Evolutionary conservation across 2,329 filamentous ascomycete species (phyloP).

Genomic region (Sporothrix humicola): DNA sequence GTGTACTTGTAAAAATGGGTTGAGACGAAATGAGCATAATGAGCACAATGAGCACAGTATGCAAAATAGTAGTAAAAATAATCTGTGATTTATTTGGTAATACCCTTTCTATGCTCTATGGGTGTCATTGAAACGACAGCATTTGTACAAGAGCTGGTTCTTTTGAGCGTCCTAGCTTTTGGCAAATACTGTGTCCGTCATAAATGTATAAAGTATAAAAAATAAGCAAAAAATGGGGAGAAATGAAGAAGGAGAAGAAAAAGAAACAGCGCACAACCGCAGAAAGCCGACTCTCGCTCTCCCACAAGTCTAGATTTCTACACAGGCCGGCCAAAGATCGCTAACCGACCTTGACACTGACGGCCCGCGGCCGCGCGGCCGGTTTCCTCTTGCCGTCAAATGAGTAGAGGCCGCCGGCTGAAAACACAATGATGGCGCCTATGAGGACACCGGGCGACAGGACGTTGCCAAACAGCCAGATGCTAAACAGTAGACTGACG

Average conservation of each 20-base stretch:
- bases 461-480: slow-evolving; percentile 90
- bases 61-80: neutral
- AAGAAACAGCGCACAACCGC: neutral
- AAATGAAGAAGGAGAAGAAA: neutral
- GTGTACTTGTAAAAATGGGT: too few relatives aligned
- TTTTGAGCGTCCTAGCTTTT: neutral
- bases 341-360: slow-evolving; percentile 41
- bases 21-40: too few relatives aligned
- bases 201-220: slow-evolving; percentile 18
- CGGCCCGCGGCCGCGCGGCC: slow-evolving; percentile 41
- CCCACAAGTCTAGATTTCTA: too few relatives aligned
- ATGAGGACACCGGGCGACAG: slow-evolving; percentile 76
- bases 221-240: neutral
- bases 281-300: neutral
- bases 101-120: slow-evolving; percentile 27
- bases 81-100: neutral
- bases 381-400: slow-evolving; percentile 64
- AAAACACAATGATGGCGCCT: slow-evolving; percentile 86
- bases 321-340: neutral
- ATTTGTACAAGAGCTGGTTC: neutral
- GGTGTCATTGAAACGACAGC: slow-evolving; percentile 29
- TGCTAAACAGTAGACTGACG: slow-evolving; percentile 86
- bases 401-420: slow-evolving; percentile 88
- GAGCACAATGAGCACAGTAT: too few relatives aligned
- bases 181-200: slow-evolving; percentile 20